phyloP scores from a whole-genome alignment of 1,284 basidiomycete genomes.

The Singerocomus rubriflavus region DNA sequence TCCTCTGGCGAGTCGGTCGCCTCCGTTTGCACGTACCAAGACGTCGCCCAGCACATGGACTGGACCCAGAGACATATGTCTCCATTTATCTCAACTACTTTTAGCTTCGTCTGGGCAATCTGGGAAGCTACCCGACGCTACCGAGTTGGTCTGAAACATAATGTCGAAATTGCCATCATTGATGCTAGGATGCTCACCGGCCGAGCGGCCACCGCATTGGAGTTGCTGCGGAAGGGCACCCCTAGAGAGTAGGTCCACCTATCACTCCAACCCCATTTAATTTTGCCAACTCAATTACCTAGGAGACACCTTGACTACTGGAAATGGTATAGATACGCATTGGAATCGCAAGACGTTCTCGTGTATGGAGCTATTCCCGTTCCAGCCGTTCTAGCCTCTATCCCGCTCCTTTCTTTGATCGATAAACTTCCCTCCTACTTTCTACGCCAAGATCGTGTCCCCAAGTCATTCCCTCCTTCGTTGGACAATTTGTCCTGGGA shows the following conservation, averaged over 20 bases:
- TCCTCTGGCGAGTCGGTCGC: slow-evolving; percentile 34
- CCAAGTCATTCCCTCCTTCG: slow-evolving; percentile 36
- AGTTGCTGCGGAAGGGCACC: slow-evolving; percentile 51
- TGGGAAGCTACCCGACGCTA: slow-evolving; percentile 78
- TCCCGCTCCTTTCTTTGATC: slow-evolving; percentile 61
- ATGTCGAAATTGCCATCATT: slow-evolving; percentile 72
- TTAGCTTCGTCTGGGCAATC: slow-evolving; percentile 75
- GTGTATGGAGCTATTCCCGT: slow-evolving; percentile 65
- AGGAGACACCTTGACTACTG: slow-evolving; percentile 64
- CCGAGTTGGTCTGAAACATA: slow-evolving; percentile 63
- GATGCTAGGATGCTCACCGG: slow-evolving; percentile 58
- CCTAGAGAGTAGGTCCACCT: slow-evolving; percentile 50
- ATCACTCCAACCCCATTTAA: neutral
- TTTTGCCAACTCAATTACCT: slow-evolving; percentile 6
- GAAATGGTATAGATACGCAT: slow-evolving; percentile 71
- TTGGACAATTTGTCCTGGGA: slow-evolving; percentile 58
- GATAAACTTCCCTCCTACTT: slow-evolving; percentile 70
- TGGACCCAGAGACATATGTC: slow-evolving; percentile 70
- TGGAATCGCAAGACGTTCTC: slow-evolving; percentile 72
- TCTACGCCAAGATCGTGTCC: slow-evolving; percentile 40
- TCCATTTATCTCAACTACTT: slow-evolving; percentile 68
- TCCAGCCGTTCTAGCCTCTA: slow-evolving; percentile 61
- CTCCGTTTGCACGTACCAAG: slow-evolving; percentile 48
- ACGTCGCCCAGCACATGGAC: slow-evolving; percentile 66
- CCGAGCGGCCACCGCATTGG: slow-evolving; percentile 59